These are phyloP conservation scores for Lachnellula occidentalis DNA, from an alignment of 2,329 filamentous ascomycete species.

Conservation along the genomic window DNA sequence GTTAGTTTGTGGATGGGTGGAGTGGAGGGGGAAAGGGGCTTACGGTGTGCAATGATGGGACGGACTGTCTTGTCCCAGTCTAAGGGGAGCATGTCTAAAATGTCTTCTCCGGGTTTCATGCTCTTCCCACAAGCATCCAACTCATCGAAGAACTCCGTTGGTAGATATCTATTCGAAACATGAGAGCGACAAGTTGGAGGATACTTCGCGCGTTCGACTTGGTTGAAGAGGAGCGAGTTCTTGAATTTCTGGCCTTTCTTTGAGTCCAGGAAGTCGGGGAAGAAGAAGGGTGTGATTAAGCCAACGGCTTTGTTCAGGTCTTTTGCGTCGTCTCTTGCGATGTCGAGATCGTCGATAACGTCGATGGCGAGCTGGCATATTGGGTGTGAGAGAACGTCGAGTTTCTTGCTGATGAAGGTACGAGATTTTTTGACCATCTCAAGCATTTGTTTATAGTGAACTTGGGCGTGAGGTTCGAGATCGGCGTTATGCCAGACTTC, in stretches of 20 bases:
- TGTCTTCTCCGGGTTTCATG: constrained; percentile 22
- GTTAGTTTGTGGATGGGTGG: background rate
- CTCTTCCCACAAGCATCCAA: constrained; percentile 26
- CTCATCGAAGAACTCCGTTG: constrained; percentile 35
- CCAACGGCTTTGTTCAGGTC: constrained; percentile 36
- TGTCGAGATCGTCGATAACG: constrained; percentile 33
- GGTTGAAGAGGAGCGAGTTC: constrained; percentile 36
- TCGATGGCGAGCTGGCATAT: constrained; percentile 16
- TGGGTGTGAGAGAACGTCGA: constrained; percentile 15
- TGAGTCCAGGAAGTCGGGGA: constrained; percentile 33
- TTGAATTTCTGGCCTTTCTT: constrained; percentile 32
- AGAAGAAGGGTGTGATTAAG: constrained; percentile 37
- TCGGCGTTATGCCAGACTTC: constrained; percentile 41
- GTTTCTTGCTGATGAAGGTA: constrained; percentile 18
- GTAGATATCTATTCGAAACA: constrained; percentile 34
- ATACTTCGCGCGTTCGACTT: constrained; percentile 34
- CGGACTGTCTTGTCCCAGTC: constrained; percentile 38
- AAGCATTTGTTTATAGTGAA: constrained; percentile 34
- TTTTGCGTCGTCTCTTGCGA: constrained; percentile 14
- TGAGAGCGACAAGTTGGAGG: constrained; percentile 35
- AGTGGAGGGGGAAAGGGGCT: constrained; percentile 2
- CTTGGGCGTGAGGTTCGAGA: constrained; percentile 35
- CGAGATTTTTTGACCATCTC: constrained; percentile 33
- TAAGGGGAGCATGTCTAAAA: constrained; percentile 29
- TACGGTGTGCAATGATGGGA: constrained; percentile 37